These are phyloP conservation scores for Elsinoe batatas DNA, from an alignment of 2,329 filamentous ascomycete species.

Conservation along the genomic window DNA sequence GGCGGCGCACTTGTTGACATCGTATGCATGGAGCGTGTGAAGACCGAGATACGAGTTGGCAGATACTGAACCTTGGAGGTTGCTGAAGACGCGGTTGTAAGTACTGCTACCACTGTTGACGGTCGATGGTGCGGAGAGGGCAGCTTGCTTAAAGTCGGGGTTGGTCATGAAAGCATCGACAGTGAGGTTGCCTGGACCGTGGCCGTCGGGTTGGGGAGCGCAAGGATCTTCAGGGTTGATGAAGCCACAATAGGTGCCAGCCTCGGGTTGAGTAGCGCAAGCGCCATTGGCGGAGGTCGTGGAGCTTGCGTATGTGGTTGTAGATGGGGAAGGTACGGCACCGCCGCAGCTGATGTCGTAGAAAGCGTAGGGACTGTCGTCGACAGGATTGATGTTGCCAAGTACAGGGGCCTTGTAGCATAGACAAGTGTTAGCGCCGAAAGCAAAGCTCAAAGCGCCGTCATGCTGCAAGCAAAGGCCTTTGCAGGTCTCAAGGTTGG, in stretches of 20 bases:
- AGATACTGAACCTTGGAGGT: conserved; percentile 23
- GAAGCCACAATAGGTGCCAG: conserved; percentile 29
- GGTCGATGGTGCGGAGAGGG: conserved; percentile 17
- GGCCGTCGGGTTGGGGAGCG: conserved; percentile 29
- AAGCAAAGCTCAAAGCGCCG: neutral
- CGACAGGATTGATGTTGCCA: conserved; percentile 10
- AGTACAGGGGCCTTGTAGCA: conserved; percentile 8
- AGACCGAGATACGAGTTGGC: conserved; percentile 27
- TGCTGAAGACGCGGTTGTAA: conserved; percentile 25
- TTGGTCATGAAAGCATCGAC: conserved; percentile 21
- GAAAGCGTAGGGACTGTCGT: conserved; percentile 7
- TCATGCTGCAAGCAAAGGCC: neutral
- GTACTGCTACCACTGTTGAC: conserved; percentile 12
- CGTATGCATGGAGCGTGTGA: conserved; percentile 24
- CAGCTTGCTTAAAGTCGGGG: conserved; percentile 20
- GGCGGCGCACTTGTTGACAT: conserved; percentile 23
- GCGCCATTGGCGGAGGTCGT: conserved; percentile 21
- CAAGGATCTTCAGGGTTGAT: conserved; percentile 31
- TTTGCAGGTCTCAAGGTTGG: neutral
- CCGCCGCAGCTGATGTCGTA: neutral
- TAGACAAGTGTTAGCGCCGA: conserved; percentile 1
- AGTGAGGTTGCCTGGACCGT: conserved; percentile 23
- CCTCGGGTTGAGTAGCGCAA: conserved; percentile 25
- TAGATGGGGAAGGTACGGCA: neutral
- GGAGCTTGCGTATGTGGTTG: conserved; percentile 10